phyloP scores from a whole-genome alignment of 75 land plant genomes.

The Sequoia sempervirens region DNA sequence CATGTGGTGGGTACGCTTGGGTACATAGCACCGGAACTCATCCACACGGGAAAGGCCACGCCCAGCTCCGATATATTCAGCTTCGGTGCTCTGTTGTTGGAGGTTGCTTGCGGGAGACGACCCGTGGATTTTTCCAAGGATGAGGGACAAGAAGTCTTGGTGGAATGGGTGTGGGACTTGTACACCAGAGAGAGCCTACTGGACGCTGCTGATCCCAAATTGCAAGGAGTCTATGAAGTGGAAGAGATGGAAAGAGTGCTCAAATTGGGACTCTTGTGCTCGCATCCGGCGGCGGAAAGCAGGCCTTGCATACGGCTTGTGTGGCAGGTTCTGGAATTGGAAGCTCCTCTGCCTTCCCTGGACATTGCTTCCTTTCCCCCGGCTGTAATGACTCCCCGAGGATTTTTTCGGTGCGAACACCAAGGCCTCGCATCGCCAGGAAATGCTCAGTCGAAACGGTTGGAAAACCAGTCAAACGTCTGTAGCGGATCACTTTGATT shows the following conservation, averaged over 20 bases:
- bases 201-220: slow-evolving; percentile 1
- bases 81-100: slow-evolving; percentile 12
- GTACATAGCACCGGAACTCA: slow-evolving; percentile 36
- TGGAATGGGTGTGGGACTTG: slow-evolving; percentile 39
- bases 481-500: no score
- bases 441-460: slow-evolving; percentile 8
- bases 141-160: slow-evolving; percentile 6
- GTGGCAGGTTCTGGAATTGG: background rate
- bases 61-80: slow-evolving; percentile 26
- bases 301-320: background rate
- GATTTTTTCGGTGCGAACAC: no score
- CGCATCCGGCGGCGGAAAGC: background rate
- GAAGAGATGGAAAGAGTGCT: background rate
- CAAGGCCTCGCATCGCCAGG: no score
- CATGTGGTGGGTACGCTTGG: slow-evolving; percentile 28
- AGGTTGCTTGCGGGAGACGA: background rate
- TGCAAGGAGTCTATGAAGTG: background rate
- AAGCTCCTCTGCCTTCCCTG: background rate
- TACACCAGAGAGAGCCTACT: slow-evolving; percentile 16
- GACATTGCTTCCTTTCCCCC: background rate
- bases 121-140: slow-evolving; percentile 9
- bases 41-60: slow-evolving; percentile 35
- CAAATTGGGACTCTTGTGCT: background rate
- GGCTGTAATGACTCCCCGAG: background rate
- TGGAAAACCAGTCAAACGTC: no score